Conservation (phyloP, 2,329 filamentous ascomycete genomes). For the Clonostachys byssicola region DNA sequence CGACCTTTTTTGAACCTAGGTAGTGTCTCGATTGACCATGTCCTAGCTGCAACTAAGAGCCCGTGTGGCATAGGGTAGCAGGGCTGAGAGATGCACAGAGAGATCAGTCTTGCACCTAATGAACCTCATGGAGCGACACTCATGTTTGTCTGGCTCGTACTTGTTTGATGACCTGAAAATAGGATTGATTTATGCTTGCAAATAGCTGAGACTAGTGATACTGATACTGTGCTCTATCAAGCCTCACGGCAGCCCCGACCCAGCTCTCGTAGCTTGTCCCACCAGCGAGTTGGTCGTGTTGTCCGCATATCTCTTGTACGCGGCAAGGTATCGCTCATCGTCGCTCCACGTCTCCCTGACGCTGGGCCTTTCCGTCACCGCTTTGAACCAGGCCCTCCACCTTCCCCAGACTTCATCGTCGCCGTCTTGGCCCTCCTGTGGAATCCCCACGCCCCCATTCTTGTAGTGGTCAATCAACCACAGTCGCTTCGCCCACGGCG, state of each 20-base stretch:
- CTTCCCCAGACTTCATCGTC: slow-evolving; percentile 58
- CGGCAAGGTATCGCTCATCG: slow-evolving; percentile 60
- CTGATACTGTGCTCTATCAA: background rate
- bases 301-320: slow-evolving; percentile 65
- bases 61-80: no score
- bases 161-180: background rate
- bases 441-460: slow-evolving; percentile 42
- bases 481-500: slow-evolving; percentile 68
- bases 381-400: slow-evolving; percentile 62
- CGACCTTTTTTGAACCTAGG: no score
- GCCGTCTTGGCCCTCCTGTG: slow-evolving; percentile 29
- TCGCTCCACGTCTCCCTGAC: slow-evolving; percentile 66
- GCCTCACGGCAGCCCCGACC: slow-evolving; percentile 49
- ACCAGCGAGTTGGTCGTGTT: slow-evolving; percentile 59
- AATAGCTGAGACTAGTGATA: background rate
- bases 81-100: no score
- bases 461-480: slow-evolving; percentile 78
- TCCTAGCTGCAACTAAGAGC: no score
- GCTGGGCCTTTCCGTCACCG: slow-evolving; percentile 55
- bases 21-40: no score
- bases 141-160: background rate
- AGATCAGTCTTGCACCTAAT: background rate
- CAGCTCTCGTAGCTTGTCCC: slow-evolving; percentile 58
- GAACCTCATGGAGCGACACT: background rate
- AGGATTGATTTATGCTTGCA: no score